Percentiles rank a stretch among this genome's conserved stretches.
Conservation (phyloP, 2,329 filamentous ascomycete species). For the Pseudocercospora cruenta region DNA sequence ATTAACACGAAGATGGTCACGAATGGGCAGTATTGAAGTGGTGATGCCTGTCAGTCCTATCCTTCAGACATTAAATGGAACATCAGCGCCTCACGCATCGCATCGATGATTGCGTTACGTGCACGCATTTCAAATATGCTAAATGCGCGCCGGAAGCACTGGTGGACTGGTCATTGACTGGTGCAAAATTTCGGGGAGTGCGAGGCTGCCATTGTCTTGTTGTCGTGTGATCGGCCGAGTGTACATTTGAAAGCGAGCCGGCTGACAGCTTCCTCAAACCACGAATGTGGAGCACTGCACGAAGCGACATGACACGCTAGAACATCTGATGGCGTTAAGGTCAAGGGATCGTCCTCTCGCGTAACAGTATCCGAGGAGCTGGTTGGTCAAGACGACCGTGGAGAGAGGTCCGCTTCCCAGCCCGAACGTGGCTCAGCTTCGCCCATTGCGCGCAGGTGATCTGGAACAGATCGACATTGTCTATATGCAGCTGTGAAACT, state of each 20-base stretch:
- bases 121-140: background rate
- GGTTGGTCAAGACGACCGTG: constrained; percentile 8
- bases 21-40: background rate
- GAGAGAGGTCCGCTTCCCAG: constrained; percentile 10
- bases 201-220: background rate
- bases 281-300: constrained; percentile 2
- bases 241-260: background rate
- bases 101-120: background rate
- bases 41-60: background rate
- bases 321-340: background rate
- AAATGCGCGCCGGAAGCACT: background rate
- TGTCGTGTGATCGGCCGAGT: constrained; percentile 3
- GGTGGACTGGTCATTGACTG: background rate
- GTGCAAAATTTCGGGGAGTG: background rate
- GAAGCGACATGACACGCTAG: background rate
- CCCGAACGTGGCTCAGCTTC: constrained; percentile 1
- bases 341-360: background rate
- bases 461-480: constrained; percentile 7
- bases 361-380: background rate
- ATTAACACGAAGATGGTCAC: background rate
- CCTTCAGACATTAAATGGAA: background rate
- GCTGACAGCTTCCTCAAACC: constrained; percentile 6
- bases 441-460: background rate
- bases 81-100: background rate
- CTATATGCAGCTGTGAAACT: constrained; percentile 1